Evolutionary conservation across 1,139 yeast genomes (phyloP).

Genomic region (Scheffersomyces cryptocercus): DNA sequence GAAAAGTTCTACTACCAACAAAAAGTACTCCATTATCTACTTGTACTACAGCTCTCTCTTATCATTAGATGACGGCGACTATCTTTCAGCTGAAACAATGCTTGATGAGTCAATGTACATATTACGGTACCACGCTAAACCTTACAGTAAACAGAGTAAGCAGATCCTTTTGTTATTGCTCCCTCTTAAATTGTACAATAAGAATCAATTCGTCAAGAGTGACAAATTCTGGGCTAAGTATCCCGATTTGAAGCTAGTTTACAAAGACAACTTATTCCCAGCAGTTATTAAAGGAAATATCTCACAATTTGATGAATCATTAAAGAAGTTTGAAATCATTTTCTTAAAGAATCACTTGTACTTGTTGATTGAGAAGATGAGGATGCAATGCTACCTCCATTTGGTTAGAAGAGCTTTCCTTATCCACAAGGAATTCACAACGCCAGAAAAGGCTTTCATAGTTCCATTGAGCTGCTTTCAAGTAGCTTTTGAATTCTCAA

Average conservation of each 20-base stretch:
- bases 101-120: constrained; percentile 49
- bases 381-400: constrained; percentile 52
- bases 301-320: constrained; percentile 41
- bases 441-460: constrained; percentile 27
- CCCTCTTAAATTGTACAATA: constrained; percentile 53
- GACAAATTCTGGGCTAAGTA: constrained; percentile 40
- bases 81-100: constrained; percentile 47
- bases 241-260: constrained; percentile 46
- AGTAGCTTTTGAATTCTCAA: constrained; percentile 46
- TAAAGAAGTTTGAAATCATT: constrained; percentile 47
- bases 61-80: constrained; percentile 63
- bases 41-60: constrained; percentile 67
- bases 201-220: constrained; percentile 30
- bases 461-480: constrained; percentile 51
- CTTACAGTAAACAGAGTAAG: constrained; percentile 30
- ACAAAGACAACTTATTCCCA: constrained; percentile 46
- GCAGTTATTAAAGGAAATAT: constrained; percentile 61
- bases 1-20: constrained; percentile 47
- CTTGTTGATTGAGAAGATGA: constrained; percentile 57
- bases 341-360: constrained; percentile 64
- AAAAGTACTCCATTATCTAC: constrained; percentile 58
- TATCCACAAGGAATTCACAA: constrained; percentile 29
- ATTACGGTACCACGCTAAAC: constrained; percentile 24
- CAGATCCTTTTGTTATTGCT: constrained; percentile 51
- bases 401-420: constrained; percentile 52